Percentiles rank a stretch among this genome's conserved stretches.
Evolutionary conservation across 2,329 filamentous ascomycete genomes (phyloP).

Genomic region (Coniella lustricola): DNA sequence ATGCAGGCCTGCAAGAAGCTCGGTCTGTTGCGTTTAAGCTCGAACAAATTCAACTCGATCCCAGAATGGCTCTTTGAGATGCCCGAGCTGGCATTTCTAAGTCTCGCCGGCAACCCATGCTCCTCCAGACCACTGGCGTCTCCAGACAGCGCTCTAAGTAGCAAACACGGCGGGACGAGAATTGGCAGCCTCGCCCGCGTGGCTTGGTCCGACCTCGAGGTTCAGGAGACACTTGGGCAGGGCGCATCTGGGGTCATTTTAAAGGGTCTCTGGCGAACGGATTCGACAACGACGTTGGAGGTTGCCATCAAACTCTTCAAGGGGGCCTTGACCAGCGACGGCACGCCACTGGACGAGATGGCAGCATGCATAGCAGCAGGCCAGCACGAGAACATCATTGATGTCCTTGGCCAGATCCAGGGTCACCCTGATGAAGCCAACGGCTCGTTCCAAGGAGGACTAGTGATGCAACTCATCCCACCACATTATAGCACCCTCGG

Average conservation of each 20-base stretch:
- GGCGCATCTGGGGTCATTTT: conserved; percentile 41
- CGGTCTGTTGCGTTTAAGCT: conserved; percentile 35
- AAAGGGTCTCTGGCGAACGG: conserved; percentile 30
- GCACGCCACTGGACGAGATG: conserved; percentile 43
- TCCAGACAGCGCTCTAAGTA: background rate
- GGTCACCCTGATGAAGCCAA: conserved; percentile 30
- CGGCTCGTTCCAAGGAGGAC: conserved; percentile 26
- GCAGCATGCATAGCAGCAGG: conserved; percentile 38
- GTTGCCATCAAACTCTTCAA: conserved; percentile 44
- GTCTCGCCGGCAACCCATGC: conserved; percentile 42
- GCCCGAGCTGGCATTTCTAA: conserved; percentile 38
- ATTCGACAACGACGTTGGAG: conserved; percentile 23
- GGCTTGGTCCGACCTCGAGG: conserved; percentile 32
- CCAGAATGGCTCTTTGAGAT: conserved; percentile 38
- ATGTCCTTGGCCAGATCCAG: conserved; percentile 36
- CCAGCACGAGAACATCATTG: conserved; percentile 38
- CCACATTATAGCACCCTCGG: conserved; percentile 35
- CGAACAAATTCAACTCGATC: conserved; percentile 32
- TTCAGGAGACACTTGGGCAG: conserved; percentile 34
- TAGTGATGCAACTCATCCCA: conserved; percentile 42
- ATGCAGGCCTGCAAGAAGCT: conserved; percentile 39
- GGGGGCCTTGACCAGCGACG: conserved; percentile 39
- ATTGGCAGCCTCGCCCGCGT: conserved; percentile 28
- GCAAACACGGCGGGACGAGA: background rate
- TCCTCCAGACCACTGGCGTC: conserved; percentile 20